Conservation (phyloP, 169 alveolate genomes). For the Blepharisma undulans region DNA sequence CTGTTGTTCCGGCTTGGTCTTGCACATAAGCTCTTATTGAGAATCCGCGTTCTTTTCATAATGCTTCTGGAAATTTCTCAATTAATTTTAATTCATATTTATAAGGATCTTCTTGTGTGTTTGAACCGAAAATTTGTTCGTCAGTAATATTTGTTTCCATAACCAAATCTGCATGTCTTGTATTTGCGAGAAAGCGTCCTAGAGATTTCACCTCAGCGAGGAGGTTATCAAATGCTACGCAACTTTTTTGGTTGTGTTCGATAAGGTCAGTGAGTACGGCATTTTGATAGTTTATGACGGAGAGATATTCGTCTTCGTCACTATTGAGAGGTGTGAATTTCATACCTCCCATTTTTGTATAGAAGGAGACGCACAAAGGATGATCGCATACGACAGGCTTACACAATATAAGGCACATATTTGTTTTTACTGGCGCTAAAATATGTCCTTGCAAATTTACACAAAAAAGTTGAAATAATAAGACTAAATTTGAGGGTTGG, state of each 20-base stretch:
- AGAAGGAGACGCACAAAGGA: background rate
- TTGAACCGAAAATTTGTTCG: background rate
- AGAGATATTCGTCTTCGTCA: background rate
- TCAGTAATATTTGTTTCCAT: background rate
- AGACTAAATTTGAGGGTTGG: background rate
- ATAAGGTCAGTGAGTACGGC: background rate
- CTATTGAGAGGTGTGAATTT: background rate
- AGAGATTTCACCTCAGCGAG: background rate
- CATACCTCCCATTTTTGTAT: background rate
- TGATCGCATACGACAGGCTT: background rate
- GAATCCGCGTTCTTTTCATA: background rate
- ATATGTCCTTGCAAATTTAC: background rate
- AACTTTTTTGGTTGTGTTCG: background rate
- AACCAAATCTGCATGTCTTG: background rate
- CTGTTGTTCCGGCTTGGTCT: background rate
- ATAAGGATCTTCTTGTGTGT: background rate
- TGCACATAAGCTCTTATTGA: background rate
- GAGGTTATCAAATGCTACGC: background rate
- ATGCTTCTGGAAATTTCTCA: background rate
- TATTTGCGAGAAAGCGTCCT: background rate
- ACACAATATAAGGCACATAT: background rate
- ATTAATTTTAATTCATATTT: background rate
- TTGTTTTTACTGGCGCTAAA: background rate
- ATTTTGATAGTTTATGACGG: background rate
- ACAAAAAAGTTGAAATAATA: too few relatives aligned